A percentile compares a stretch with the other conserved stretches of the same genome.
phyloP scores from a whole-genome alignment of 148 eudicot species.

The Cornus florida region DNA sequence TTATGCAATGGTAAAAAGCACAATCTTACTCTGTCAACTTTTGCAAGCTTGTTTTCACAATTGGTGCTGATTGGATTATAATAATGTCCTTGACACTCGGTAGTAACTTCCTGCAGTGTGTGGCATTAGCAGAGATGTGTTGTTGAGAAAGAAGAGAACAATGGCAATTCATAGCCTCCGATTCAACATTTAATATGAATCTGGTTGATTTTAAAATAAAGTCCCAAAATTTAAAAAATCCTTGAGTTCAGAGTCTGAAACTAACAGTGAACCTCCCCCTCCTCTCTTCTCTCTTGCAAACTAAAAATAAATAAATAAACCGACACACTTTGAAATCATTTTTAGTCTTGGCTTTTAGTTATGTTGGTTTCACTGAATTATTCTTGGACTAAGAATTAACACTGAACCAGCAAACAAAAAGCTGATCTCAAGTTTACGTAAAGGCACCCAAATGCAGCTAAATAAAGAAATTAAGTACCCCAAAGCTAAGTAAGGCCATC shows the following conservation, averaged over 20 bases:
- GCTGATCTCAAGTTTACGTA: background rate
- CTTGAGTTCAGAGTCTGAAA: background rate
- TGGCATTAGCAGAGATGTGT: background rate
- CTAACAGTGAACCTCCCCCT: background rate
- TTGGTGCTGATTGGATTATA: slow-evolving; percentile 42
- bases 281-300: no score
- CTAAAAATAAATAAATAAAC: background rate
- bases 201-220: background rate
- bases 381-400: background rate
- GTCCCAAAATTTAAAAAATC: background rate
- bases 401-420: background rate
- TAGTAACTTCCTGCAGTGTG: slow-evolving; percentile 48
- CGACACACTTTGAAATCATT: no score
- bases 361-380: no score
- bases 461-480: no score
- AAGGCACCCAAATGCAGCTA: no score
- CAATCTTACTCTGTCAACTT: slow-evolving; percentile 57
- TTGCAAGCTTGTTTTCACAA: slow-evolving; percentile 46
- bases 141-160: background rate
- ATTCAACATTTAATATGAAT: background rate
- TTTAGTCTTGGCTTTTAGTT: no score
- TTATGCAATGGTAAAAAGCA: background rate
- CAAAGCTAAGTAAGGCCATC: no score
- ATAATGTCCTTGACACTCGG: slow-evolving; percentile 61
- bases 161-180: background rate